Conservation (phyloP, 1,284 basidiomycete species). For the Quambalaria eucalypti region DNA sequence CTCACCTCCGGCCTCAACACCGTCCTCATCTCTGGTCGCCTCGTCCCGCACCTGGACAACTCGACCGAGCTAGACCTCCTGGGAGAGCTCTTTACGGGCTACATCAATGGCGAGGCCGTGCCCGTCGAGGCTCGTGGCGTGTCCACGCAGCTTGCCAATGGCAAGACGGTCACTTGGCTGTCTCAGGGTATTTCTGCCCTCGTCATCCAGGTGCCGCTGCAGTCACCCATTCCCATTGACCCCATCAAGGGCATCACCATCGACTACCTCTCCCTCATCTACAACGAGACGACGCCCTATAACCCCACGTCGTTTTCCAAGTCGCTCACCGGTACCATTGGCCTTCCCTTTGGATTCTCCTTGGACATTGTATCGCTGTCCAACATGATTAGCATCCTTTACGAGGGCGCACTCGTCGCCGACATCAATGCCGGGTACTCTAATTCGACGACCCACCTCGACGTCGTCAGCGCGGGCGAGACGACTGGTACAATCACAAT, state of each 20-base stretch:
- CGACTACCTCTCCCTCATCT: constrained; percentile 58
- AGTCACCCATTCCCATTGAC: constrained; percentile 54
- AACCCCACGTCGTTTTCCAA: constrained; percentile 56
- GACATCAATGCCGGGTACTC: constrained; percentile 19
- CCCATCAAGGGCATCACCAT: constrained; percentile 64
- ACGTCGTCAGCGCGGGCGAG: constrained; percentile 49
- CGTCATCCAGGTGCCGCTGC: constrained; percentile 58
- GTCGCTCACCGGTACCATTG: constrained; percentile 58
- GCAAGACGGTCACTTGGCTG: constrained; percentile 62
- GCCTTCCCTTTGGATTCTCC: constrained; percentile 67
- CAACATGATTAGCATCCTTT: constrained; percentile 58
- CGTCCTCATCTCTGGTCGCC: constrained; percentile 58
- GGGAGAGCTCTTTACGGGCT: constrained; percentile 63
- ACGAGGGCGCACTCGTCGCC: constrained; percentile 55
- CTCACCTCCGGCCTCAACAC: constrained; percentile 53
- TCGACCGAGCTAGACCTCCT: constrained; percentile 54
- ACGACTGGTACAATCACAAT: constrained; percentile 64
- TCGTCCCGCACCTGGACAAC: constrained; percentile 55
- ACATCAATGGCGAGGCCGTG: constrained; percentile 60
- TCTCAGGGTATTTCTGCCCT: constrained; percentile 58
- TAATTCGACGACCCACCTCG: constrained; percentile 16
- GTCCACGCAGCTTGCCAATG: constrained; percentile 53
- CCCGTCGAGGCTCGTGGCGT: constrained; percentile 58
- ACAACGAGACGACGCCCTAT: constrained; percentile 57
- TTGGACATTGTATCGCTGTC: constrained; percentile 60